Percentiles rank a stretch among this genome's conserved stretches.
Conservation (phyloP, 805 yeast genomes). For the Yarrowia deformans region DNA sequence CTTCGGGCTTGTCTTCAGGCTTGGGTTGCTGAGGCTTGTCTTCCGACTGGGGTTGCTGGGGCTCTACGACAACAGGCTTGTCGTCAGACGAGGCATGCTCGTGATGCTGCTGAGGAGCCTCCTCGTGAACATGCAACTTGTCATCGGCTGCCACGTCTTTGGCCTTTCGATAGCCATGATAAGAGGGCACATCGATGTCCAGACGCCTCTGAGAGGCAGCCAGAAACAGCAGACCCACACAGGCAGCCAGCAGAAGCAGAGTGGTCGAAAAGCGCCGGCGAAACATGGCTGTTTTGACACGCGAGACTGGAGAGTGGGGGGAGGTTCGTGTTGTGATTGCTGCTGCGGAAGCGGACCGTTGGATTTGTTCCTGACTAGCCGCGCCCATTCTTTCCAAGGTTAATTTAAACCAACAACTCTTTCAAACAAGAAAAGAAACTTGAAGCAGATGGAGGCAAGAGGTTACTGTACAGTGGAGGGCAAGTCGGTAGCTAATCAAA, state of each 20-base stretch:
- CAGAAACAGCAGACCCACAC: conserved; percentile 22
- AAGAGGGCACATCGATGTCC: conserved; percentile 20
- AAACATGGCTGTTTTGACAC: neutral
- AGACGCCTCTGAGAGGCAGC: conserved; percentile 20
- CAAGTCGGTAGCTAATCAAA: no score
- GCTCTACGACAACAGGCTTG: neutral
- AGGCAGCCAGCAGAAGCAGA: neutral
- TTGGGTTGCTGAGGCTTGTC: neutral
- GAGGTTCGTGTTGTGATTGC: neutral
- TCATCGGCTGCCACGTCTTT: conserved; percentile 20
- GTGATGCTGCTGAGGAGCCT: neutral
- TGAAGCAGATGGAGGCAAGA: neutral
- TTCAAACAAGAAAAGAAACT: neutral
- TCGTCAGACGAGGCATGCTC: neutral
- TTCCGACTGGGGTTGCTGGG: neutral
- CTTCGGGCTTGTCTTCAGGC: conserved; percentile 43
- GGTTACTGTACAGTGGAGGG: no score
- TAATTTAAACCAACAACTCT: neutral
- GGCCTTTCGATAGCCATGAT: conserved; percentile 5
- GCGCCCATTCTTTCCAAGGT: conserved; percentile 8
- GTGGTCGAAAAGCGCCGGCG: conserved; percentile 22
- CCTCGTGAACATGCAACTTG: conserved; percentile 8
- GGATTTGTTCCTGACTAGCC: conserved; percentile 1
- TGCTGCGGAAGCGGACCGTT: neutral
- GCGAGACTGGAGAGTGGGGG: neutral